Evolutionary conservation across 129 eudicot genomes (phyloP).

Genomic region (Sambucus nigra): DNA sequence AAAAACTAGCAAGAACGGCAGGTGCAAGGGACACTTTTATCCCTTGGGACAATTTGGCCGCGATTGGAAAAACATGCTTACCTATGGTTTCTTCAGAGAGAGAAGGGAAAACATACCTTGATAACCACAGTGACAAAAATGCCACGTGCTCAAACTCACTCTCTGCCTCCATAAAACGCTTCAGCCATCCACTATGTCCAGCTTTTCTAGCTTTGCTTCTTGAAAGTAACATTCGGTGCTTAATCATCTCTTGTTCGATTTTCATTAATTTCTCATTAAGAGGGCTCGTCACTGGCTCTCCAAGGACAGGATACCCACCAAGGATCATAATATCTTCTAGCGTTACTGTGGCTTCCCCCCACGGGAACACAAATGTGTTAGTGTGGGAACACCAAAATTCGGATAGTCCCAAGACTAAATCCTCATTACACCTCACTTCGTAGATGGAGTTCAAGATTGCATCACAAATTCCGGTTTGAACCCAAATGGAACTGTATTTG

Average conservation of each 20-base stretch:
- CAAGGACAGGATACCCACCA: constrained; percentile 35
- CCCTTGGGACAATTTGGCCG: constrained; percentile 28
- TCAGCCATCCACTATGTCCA: constrained; percentile 19
- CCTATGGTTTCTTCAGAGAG: neutral
- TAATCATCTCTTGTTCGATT: constrained; percentile 2
- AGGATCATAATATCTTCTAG: constrained; percentile 36
- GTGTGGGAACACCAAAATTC: constrained; percentile 27
- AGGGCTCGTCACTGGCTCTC: constrained; percentile 8
- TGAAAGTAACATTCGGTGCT: neutral
- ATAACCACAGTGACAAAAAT: constrained; percentile 27
- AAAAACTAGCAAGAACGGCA: constrained; percentile 38
- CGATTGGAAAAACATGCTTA: constrained; percentile 14
- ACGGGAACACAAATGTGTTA: constrained; percentile 38
- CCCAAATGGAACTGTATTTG: constrained; percentile 21
- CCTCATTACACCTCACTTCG: constrained; percentile 15
- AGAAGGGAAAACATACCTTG: constrained; percentile 38
- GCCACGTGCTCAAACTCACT: constrained; percentile 13
- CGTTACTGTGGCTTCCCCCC: constrained; percentile 44
- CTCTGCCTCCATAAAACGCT: constrained; percentile 19
- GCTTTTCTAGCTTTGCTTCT: constrained; percentile 17
- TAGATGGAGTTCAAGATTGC: constrained; percentile 21
- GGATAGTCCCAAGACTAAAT: constrained; percentile 10
- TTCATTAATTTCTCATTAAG: neutral
- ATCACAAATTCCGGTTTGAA: constrained; percentile 11
- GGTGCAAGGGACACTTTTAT: constrained; percentile 30